These are phyloP conservation scores for Cymodocea nodosa DNA, from an alignment of 116 monocot species.

Conservation along the genomic window DNA sequence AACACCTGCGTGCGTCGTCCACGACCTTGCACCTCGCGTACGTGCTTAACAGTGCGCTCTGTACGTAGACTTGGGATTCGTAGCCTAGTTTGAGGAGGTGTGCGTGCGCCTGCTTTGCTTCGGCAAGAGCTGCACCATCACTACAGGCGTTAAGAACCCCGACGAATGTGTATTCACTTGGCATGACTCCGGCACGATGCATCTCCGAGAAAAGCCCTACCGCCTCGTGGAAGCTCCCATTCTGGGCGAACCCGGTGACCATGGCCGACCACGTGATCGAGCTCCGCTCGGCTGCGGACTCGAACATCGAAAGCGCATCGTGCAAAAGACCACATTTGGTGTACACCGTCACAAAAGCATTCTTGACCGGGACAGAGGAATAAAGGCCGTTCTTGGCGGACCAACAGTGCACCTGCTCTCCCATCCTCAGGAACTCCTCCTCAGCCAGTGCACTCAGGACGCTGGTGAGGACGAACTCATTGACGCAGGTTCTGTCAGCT, in stretches of 20 bases:
- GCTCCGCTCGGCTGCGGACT: conserved; percentile 27
- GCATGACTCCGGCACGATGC: conserved; percentile 33
- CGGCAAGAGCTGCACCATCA: conserved; percentile 16
- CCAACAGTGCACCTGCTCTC: conserved; percentile 40
- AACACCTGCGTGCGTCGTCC: conserved; percentile 48
- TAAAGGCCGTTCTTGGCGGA: conserved; percentile 32
- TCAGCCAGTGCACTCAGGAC: conserved; percentile 34
- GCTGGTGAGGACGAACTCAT: conserved; percentile 56
- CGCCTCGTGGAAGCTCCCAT: conserved; percentile 30
- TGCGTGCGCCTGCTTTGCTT: conserved; percentile 49
- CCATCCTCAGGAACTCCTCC: conserved; percentile 21
- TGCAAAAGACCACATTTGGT: conserved; percentile 50
- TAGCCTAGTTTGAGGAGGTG: conserved; percentile 60
- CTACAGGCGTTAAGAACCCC: conserved; percentile 70
- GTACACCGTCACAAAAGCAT: conserved; percentile 63
- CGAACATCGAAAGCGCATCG: conserved; percentile 32
- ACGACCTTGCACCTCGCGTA: conserved; percentile 51
- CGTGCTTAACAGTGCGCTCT: conserved; percentile 58
- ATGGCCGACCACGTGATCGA: conserved; percentile 82
- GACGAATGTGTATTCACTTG: conserved; percentile 79
- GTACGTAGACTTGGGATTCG: conserved; percentile 43
- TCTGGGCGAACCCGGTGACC: conserved; percentile 72
- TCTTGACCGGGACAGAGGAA: conserved; percentile 47
- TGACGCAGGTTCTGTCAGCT: conserved; percentile 14
- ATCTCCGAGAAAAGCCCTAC: conserved; percentile 43